Percentiles rank a stretch among this genome's conserved stretches.
phyloP scores from a whole-genome alignment of 257 asterid genomes.

The Agastache rugosa region DNA sequence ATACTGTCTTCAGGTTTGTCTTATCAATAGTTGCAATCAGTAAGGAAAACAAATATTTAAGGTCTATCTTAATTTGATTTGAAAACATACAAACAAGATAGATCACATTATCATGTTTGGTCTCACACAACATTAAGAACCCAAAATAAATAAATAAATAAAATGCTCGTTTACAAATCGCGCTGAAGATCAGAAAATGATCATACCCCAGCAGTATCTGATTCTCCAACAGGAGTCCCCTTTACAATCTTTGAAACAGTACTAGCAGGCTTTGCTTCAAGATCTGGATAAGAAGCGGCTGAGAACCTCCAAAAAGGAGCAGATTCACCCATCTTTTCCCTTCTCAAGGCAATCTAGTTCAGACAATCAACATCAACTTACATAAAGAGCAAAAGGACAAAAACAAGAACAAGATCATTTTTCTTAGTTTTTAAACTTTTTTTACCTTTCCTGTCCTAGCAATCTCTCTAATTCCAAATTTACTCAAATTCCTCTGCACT shows the following conservation, averaged over 20 bases:
- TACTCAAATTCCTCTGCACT: constrained; percentile 80
- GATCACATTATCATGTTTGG: constrained; percentile 1
- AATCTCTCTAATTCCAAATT: constrained; percentile 91
- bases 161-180: not conserved
- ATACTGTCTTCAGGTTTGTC: not conserved
- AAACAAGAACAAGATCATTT: constrained; percentile 7
- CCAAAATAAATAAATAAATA: not conserved
- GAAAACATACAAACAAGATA: not conserved
- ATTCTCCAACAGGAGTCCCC: constrained; percentile 45
- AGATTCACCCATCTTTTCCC: constrained; percentile 96
- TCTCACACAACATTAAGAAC: constrained; percentile 6
- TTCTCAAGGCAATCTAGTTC: constrained; percentile 88
- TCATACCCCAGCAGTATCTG: constrained; percentile 72
- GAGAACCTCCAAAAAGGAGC: constrained; percentile 99
- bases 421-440: not conserved
- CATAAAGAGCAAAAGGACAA: constrained; percentile 12
- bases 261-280: constrained; percentile 60
- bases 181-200: constrained; percentile 17
- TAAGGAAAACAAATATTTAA: not conserved
- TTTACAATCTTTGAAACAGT: constrained; percentile 48
- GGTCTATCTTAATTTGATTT: constrained; percentile 20
- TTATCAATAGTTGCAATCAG: constrained; percentile 12
- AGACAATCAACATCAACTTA: constrained; percentile 31
- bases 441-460: constrained; percentile 96
- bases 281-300: constrained; percentile 99